phyloP scores from a whole-genome alignment of 495 filamentous ascomycete genomes.

The Echria macrotheca region DNA sequence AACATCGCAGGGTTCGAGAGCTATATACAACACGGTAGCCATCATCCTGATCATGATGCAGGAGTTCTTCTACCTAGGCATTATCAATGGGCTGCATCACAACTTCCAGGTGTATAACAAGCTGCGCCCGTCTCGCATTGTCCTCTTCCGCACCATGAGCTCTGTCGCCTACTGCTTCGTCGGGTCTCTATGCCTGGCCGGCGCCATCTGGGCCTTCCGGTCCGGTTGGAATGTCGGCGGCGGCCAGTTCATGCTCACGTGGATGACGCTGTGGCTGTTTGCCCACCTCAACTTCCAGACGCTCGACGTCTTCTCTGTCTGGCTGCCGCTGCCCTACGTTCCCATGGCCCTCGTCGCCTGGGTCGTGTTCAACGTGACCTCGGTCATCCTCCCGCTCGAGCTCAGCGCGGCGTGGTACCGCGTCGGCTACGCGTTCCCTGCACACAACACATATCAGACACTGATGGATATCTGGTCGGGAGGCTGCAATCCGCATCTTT shows the following conservation, averaged over 20 bases:
- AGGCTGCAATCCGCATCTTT: slow-evolving; percentile 42
- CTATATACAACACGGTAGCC: slow-evolving; percentile 49
- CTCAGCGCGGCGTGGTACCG: slow-evolving; percentile 42
- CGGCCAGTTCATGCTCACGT: slow-evolving; percentile 43
- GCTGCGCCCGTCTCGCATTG: slow-evolving; percentile 35
- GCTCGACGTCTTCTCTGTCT: slow-evolving; percentile 44
- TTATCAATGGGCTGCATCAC: slow-evolving; percentile 35
- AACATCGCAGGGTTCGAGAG: slow-evolving; percentile 43
- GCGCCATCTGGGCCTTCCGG: slow-evolving; percentile 48
- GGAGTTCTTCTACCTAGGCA: slow-evolving; percentile 50
- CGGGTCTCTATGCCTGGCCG: slow-evolving; percentile 41
- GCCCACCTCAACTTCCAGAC: slow-evolving; percentile 46
- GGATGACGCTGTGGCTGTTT: slow-evolving; percentile 49
- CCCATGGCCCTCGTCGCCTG: slow-evolving; percentile 46
- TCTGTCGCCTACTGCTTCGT: slow-evolving; percentile 39
- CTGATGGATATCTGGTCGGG: slow-evolving; percentile 45
- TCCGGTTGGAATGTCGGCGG: slow-evolving; percentile 41
- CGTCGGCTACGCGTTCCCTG: slow-evolving; percentile 44
- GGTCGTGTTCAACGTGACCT: slow-evolving; percentile 44
- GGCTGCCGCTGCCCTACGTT: slow-evolving; percentile 36
- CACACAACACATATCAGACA: slow-evolving; percentile 40
- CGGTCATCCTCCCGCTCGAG: slow-evolving; percentile 44
- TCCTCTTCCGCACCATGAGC: slow-evolving; percentile 35
- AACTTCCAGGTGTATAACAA: slow-evolving; percentile 40
- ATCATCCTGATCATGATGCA: slow-evolving; percentile 46